Evolutionary conservation across 352 stramenopile genomes (phyloP), one percentile per base, ranked within the genome.

Genomic region (Globisporangium iwayamae): DNA sequence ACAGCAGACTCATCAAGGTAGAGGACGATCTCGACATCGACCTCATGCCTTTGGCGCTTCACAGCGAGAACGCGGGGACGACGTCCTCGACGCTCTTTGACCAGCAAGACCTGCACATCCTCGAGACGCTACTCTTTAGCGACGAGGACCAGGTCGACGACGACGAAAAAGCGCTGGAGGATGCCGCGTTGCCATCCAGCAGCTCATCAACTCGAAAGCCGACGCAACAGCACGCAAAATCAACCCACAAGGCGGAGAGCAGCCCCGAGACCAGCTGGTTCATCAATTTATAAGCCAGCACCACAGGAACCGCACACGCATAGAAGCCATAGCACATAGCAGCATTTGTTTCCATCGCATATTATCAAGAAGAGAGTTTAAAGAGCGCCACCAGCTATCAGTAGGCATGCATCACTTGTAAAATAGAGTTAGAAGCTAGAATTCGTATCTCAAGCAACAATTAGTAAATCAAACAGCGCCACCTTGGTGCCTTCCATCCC

Each of bases 111-210:
- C 56, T 87, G 16, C 59, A 80, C 36, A 87, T 87, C 30, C 68
- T 87, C 14, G 76, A 87, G 46, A 66, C 70, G 11, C 62, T 87
- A 45, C 64, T 87, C 7, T 87, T 87, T 32, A 83, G 73, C 60
- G 79, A 76, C 25, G 78, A 87, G 38, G 78, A 87, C 34, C 67
- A 83, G 54, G 65, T 14, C 20, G 53, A 83, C 39, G 59, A 25
- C 0, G 65, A 78, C 25, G 65, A 43, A 30, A 18, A 47, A n/a
- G n/a, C 46, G 20, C 41, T 28, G 22, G 18, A 36, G 32, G 32
- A 36, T 36, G 32, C 32, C 32, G 32, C 32, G 60, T 66, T 39
- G 39, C 60, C 51, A 11, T 41, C 51, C 3, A 56, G 38, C 14
- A 41, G 36, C 36, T 11, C 36, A 41, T 54, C 51, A 39, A 22